Conservation (phyloP, 331 rosid species). For the Rhamnella rubrinervis region DNA sequence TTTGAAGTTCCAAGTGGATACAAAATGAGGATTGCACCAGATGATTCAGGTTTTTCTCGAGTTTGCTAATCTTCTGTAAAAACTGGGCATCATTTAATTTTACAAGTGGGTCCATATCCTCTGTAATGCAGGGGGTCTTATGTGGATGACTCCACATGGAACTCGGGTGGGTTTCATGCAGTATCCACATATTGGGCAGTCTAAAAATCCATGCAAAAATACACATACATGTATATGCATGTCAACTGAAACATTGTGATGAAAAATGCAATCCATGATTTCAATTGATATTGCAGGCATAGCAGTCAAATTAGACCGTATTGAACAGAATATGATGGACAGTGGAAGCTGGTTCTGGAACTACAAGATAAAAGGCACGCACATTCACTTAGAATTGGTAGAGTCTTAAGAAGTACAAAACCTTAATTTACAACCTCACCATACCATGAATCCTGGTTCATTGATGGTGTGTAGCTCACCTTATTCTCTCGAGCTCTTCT, state of each 20-base stretch:
- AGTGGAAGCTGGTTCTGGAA: conserved; percentile 93
- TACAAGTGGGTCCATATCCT: neutral
- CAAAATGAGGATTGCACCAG: conserved; percentile 62
- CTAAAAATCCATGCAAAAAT: neutral
- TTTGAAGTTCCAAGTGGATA: conserved; percentile 91
- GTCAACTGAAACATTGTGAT: neutral
- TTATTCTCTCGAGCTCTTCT: neutral
- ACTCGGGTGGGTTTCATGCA: too few relatives aligned
- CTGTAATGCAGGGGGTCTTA: neutral
- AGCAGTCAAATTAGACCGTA: conserved; percentile 47
- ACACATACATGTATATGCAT: neutral
- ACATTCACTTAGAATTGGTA: conserved; percentile 60
- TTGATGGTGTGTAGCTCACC: conserved; percentile 40
- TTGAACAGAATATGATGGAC: conserved; percentile 57
- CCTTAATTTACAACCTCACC: conserved; percentile 21
- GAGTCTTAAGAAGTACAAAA: conserved; percentile 39
- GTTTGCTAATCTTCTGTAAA: neutral
- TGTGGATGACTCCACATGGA: neutral
- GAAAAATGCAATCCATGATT: conserved; percentile 10
- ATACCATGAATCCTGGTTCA: conserved; percentile 79
- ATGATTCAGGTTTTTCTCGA: conserved; percentile 52
- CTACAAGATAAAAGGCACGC: conserved; percentile 62
- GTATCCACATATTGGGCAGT: too few relatives aligned
- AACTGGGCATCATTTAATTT: neutral
- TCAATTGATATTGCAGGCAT: conserved; percentile 47